phyloP scores from a whole-genome alignment of 176 grass and related monocot genomes.

The Avena eriantha region DNA sequence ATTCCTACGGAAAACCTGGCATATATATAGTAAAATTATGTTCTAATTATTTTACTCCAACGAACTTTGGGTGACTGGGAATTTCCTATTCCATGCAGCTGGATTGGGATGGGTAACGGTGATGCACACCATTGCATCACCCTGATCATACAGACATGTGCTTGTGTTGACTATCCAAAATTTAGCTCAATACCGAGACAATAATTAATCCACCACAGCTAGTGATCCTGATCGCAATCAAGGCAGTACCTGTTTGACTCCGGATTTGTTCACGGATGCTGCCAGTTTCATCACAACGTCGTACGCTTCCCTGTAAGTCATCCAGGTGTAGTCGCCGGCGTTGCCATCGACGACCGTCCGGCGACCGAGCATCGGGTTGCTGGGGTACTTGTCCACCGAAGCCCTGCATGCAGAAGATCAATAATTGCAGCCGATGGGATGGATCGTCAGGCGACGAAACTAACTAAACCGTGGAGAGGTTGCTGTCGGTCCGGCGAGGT shows the following conservation, averaged over 20 bases:
- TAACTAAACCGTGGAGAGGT: not conserved
- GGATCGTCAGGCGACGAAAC: not conserved
- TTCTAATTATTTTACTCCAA: no score
- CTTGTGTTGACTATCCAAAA: not conserved
- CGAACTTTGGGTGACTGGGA: no score
- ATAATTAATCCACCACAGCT: not conserved
- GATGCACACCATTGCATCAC: no score
- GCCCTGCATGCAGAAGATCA: slow-evolving; percentile 50
- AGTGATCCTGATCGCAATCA: not conserved
- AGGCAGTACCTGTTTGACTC: slow-evolving; percentile 65
- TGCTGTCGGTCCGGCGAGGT: not conserved
- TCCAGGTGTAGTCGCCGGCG: slow-evolving; percentile 76
- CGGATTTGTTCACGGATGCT: slow-evolving; percentile 60
- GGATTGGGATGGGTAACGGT: no score
- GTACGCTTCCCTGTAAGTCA: slow-evolving; percentile 72
- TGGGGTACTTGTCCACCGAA: slow-evolving; percentile 71
- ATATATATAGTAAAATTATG: no score
- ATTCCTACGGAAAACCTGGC: no score
- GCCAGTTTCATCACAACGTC: slow-evolving; percentile 66
- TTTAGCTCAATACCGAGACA: not conserved
- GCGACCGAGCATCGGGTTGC: slow-evolving; percentile 75
- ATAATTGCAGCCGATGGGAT: not conserved
- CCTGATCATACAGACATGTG: no score
- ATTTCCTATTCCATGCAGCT: no score
- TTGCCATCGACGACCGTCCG: slow-evolving; percentile 69